Percentiles rank a stretch among this genome's conserved stretches.
phyloP scores from a whole-genome alignment of 192 early-diverging fungal species.

The Coemansia sp. region DNA sequence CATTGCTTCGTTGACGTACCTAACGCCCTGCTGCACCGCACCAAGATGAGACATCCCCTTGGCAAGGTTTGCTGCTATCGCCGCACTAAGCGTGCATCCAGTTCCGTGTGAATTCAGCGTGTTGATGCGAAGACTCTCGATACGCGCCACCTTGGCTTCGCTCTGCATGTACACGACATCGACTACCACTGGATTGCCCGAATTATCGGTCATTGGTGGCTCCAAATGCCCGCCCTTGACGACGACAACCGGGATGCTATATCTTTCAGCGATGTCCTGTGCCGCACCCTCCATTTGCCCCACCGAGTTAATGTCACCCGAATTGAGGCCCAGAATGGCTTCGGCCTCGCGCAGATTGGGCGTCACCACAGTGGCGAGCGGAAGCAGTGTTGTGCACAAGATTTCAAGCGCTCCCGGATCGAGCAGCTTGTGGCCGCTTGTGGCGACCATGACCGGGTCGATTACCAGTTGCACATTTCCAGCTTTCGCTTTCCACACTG shows the following conservation, averaged over 20 bases:
- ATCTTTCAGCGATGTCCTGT: constrained; percentile 44
- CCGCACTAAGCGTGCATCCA: constrained; percentile 84
- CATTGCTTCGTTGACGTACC: constrained; percentile 71
- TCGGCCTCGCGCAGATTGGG: constrained; percentile 88
- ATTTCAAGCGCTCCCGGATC: constrained; percentile 61
- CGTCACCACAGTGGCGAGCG: constrained; percentile 72
- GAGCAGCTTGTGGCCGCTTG: constrained; percentile 68
- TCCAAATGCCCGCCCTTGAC: constrained; percentile 87
- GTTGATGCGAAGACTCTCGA: constrained; percentile 62
- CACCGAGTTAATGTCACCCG: constrained; percentile 55
- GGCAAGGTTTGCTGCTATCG: constrained; percentile 74
- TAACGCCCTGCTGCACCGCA: constrained; percentile 61
- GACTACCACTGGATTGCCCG: constrained; percentile 24
- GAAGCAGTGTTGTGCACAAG: constrained; percentile 63
- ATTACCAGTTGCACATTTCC: constrained; percentile 60
- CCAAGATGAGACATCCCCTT: constrained; percentile 52
- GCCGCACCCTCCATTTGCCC: constrained; percentile 68
- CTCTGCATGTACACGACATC: constrained; percentile 67
- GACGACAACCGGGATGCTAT: constrained; percentile 64
- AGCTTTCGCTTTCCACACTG: constrained; percentile 43
- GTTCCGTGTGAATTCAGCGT: constrained; percentile 84
- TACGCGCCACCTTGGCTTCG: constrained; percentile 43
- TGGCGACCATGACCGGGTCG: constrained; percentile 89
- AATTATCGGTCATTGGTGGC: constrained; percentile 22
- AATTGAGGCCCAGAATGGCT: constrained; percentile 53